A percentile compares a stretch with the other conserved stretches of the same genome.
These are phyloP conservation scores for Bruguiera hainesii DNA, from an alignment of 441 rosid genomes.

Conservation along the genomic window DNA sequence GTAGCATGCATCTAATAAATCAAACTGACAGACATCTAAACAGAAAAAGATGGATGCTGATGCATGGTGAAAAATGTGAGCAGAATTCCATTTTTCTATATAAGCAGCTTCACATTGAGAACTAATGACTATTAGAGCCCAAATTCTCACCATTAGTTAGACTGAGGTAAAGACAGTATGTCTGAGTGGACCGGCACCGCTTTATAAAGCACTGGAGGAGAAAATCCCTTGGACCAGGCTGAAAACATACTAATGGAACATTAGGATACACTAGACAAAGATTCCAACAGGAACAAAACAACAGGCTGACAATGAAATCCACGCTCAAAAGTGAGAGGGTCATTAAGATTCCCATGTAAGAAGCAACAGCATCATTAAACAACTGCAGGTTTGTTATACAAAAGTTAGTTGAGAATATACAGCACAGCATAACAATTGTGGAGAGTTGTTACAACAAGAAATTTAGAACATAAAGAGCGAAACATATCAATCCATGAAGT, in stretches of 20 bases:
- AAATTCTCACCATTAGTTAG: slow-evolving; percentile 60
- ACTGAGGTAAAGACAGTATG: slow-evolving; percentile 74
- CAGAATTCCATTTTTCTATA: neutral
- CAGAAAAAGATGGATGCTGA: neutral
- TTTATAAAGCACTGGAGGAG: slow-evolving; percentile 73
- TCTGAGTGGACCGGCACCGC: slow-evolving; percentile 75
- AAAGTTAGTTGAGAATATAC: neutral
- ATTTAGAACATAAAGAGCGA: neutral
- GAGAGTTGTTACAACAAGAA: slow-evolving; percentile 3
- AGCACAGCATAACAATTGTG: neutral
- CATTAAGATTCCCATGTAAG: neutral
- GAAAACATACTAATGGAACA: slow-evolving; percentile 30
- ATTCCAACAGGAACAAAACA: slow-evolving; percentile 12
- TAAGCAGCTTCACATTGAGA: neutral
- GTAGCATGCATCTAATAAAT: neutral
- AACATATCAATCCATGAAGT: neutral
- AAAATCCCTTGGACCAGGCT: slow-evolving; percentile 89
- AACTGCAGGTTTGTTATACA: neutral
- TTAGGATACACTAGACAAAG: neutral
- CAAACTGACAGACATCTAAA: slow-evolving; percentile 1
- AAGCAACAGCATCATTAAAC: neutral
- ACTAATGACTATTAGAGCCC: neutral
- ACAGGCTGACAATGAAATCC: neutral
- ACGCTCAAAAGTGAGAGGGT: slow-evolving; percentile 8
- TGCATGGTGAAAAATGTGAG: neutral